Percentiles rank a stretch among this genome's conserved stretches.
Evolutionary conservation across 768 basidiomycete genomes (phyloP).

Genomic region (Tephrocybe rancida): DNA sequence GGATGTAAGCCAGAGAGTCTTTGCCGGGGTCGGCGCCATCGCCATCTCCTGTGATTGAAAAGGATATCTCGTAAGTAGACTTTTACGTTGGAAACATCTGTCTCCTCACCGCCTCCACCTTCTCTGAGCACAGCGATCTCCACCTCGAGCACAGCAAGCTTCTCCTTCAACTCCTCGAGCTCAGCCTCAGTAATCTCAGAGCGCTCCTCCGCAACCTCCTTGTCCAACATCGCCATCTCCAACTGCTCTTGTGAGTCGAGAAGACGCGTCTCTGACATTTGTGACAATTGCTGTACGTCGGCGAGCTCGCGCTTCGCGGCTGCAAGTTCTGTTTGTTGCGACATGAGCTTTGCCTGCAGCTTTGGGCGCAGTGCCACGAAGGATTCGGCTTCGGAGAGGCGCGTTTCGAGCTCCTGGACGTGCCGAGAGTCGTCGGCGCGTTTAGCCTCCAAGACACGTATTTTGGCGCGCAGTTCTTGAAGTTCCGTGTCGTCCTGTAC

Average conservation of each 20-base stretch:
- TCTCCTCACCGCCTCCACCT: constrained; percentile 35
- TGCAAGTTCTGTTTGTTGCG: constrained; percentile 79
- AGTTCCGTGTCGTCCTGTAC: constrained; percentile 59
- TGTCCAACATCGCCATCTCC: constrained; percentile 94
- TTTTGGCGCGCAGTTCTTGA: constrained; percentile 82
- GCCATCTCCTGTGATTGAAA: constrained; percentile 11
- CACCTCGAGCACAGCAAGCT: constrained; percentile 76
- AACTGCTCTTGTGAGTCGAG: constrained; percentile 86
- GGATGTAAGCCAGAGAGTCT: constrained; percentile 69
- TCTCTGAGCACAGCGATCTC: constrained; percentile 82
- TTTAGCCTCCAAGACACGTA: constrained; percentile 84
- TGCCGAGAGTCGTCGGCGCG: constrained; percentile 85
- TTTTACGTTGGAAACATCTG: constrained; percentile 5
- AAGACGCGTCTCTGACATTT: constrained; percentile 68
- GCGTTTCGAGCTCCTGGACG: constrained; percentile 81
- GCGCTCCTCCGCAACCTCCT: constrained; percentile 94
- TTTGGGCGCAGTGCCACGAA: constrained; percentile 88
- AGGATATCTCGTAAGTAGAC: not conserved
- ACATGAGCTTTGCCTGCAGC: constrained; percentile 84
- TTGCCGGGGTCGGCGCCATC: constrained; percentile 40
- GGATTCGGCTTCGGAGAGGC: constrained; percentile 82
- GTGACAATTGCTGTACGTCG: constrained; percentile 74
- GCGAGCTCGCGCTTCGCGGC: constrained; percentile 75
- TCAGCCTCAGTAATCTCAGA: constrained; percentile 81
- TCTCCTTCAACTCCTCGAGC: constrained; percentile 78